phyloP scores from a whole-genome alignment of 1,139 yeast genomes.

The Nakaseomyces glabratus region DNA sequence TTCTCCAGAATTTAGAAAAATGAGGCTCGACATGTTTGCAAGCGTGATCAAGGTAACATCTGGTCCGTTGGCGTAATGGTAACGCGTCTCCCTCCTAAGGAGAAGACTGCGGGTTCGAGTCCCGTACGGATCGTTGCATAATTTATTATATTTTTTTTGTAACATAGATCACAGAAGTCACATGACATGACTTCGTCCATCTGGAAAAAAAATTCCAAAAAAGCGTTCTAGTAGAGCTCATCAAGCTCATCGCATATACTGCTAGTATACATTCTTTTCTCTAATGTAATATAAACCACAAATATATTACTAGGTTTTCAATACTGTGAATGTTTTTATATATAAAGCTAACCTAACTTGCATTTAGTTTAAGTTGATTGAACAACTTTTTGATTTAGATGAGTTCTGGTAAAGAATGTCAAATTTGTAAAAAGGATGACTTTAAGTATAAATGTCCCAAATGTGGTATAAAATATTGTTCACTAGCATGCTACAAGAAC shows the following conservation, averaged over 20 bases:
- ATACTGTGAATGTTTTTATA: no score
- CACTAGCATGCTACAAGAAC: slow-evolving; percentile 48
- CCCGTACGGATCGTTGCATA: slow-evolving; percentile 79
- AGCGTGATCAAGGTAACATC: not conserved
- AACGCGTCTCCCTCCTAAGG: slow-evolving; percentile 96
- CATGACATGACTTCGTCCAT: no score
- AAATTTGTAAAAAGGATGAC: slow-evolving; percentile 36
- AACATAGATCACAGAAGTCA: not conserved
- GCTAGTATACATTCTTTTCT: no score
- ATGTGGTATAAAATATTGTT: slow-evolving; percentile 44
- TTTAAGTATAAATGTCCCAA: slow-evolving; percentile 58
- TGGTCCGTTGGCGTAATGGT: slow-evolving; percentile 89
- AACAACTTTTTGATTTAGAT: no score
- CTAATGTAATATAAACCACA: no score
- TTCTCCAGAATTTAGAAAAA: slow-evolving; percentile 2
- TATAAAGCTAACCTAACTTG: no score
- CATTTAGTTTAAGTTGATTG: no score
- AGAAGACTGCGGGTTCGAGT: slow-evolving; percentile 96
- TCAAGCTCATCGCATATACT: no score
- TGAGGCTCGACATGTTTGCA: not conserved
- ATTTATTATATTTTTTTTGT: slow-evolving; percentile 9
- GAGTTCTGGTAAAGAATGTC: slow-evolving; percentile 33
- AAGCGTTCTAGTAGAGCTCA: no score
- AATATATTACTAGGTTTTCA: no score
- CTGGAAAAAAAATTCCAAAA: no score